phyloP scores from a whole-genome alignment of 768 basidiomycete species.

The Naganishia vaughanmartiniae region DNA sequence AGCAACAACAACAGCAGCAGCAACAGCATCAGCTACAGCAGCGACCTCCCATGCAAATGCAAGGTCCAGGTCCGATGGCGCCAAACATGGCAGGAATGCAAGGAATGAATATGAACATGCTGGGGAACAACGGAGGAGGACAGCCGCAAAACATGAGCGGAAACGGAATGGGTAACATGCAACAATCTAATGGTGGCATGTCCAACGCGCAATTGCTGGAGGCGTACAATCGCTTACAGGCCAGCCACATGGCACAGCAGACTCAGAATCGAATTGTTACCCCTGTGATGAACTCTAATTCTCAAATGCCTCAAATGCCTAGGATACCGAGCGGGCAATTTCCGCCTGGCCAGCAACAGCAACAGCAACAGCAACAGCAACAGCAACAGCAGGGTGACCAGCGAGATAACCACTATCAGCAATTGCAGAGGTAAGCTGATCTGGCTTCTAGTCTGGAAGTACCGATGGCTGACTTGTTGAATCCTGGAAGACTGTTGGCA shows the following conservation, averaged over 20 bases:
- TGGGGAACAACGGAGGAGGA: neutral
- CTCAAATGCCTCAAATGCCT: constrained; percentile 3
- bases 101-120: constrained; percentile 22
- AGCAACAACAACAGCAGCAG: neutral
- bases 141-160: constrained; percentile 14
- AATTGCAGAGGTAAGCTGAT: constrained; percentile 10
- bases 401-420: constrained; percentile 13
- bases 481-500: neutral
- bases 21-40: neutral
- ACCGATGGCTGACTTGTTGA: neutral
- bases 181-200: constrained; percentile 10
- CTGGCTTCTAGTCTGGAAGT: too few relatives aligned
- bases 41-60: constrained; percentile 25
- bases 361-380: constrained; percentile 8
- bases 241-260: constrained; percentile 6
- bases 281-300: neutral
- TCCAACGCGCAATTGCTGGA: constrained; percentile 2
- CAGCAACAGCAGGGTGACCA: constrained; percentile 21
- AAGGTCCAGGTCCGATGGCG: neutral
- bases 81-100: constrained; percentile 20
- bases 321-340: constrained; percentile 5
- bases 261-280: neutral
- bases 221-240: constrained; percentile 8
- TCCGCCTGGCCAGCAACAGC: neutral
- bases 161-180: constrained; percentile 22